These are phyloP conservation scores for Clohesyomyces aquaticus DNA, from an alignment of 495 filamentous ascomycete species.

Conservation along the genomic window DNA sequence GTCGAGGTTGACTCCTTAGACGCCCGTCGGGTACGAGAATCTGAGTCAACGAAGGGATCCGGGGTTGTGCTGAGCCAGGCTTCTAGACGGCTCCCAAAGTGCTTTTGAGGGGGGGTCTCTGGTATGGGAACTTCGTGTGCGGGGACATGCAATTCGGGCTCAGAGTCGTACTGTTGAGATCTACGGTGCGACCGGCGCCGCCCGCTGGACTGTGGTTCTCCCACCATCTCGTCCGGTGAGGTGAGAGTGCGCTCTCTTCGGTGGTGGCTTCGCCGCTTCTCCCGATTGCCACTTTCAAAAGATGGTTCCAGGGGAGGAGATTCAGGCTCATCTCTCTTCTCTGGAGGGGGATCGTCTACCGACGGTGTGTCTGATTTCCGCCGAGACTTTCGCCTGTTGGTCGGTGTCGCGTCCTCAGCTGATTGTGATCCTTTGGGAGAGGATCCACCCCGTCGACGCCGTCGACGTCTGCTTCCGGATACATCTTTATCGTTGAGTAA, in stretches of 20 bases:
- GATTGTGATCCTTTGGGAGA: slow-evolving; percentile 32
- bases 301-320: neutral
- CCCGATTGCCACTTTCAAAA: slow-evolving; percentile 11
- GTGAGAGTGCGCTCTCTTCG: slow-evolving; percentile 17
- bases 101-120: slow-evolving; percentile 32
- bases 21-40: slow-evolving; percentile 19
- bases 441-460: slow-evolving; percentile 8
- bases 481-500: slow-evolving; percentile 22
- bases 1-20: slow-evolving; percentile 35
- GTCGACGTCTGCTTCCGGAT: slow-evolving; percentile 21
- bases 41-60: slow-evolving; percentile 45
- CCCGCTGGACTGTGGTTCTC: slow-evolving; percentile 16
- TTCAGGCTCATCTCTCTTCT: slow-evolving; percentile 15
- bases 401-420: slow-evolving; percentile 24
- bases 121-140: slow-evolving; percentile 13
- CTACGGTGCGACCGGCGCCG: slow-evolving; percentile 18
- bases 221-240: slow-evolving; percentile 8
- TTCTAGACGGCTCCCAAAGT: slow-evolving; percentile 46
- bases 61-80: slow-evolving; percentile 46
- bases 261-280: slow-evolving; percentile 26
- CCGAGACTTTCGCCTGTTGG: slow-evolving; percentile 8
- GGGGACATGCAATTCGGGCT: neutral
- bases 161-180: slow-evolving; percentile 21
- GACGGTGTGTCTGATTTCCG: slow-evolving; percentile 21
- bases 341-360: slow-evolving; percentile 3